Base-by-base conservation (phyloP, 2,329 filamentous ascomycete genomes). In the Stachybotrys elegans region DNA sequence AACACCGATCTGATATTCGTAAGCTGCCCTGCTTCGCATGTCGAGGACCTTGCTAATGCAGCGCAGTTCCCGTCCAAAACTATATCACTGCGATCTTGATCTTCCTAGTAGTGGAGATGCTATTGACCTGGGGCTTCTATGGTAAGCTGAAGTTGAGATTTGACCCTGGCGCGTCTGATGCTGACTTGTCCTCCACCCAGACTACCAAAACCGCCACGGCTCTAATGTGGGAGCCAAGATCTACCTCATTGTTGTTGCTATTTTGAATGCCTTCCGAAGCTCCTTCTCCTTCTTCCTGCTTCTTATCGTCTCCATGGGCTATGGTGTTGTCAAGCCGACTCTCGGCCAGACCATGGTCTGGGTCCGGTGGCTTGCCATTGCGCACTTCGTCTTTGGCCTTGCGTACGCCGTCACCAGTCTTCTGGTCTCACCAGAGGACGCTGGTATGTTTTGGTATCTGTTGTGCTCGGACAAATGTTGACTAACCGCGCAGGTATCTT, bases 111-210 rank as follows among this genome's bases (percentile, higher is more conserved):
- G 69, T 97, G 14, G 93, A 98, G 65, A 95, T 97, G 83, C 73
- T 97, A 59, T 91, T 97, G 80, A 98, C 93, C 2, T 98, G 93
- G 93, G 90, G 89, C 35, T 98, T 95, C 71, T 98, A 97, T 65
- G 83, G 84, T 87, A 71, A 48, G 74, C n/a, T n/a, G n/a, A n/a
- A n/a, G n/a, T n/a, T n/a, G n/a, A n/a, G n/a, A n/a, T n/a, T n/a
- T n/a, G n/a, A n/a, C 13, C 13, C 32, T 19, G 12, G 9, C 9
- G 14, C 44, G 19, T 34, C 13, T 40, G 35, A 40, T 39, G 31
- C 69, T 76, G 58, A 76, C 49, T 25, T 16, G 20, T 40, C 16
- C 13, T 25, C 13, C 19, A 16, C n/a, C 31, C 49, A 87, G 93
- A 98, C 68, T 97, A 88, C 63, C 82, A 95, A 61, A 98, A 98